phyloP scores from a whole-genome alignment of 371 early-diverging fungal genomes.

The Coemansia sp. region DNA sequence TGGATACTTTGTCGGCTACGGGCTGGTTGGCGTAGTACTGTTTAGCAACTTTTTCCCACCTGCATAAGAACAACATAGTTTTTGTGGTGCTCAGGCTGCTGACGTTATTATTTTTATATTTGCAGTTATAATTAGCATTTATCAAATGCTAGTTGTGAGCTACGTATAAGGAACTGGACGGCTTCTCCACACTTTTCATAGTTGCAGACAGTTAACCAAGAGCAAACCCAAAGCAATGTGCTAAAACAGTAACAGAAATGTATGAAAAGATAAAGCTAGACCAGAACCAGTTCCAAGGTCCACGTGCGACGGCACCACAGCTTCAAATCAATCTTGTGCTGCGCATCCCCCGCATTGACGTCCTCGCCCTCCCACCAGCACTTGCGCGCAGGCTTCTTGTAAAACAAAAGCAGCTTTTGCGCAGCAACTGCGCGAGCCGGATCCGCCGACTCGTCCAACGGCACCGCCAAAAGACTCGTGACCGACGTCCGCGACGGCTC shows the following conservation, averaged over 20 bases:
- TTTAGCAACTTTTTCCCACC: conserved; percentile 3
- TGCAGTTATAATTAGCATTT: no score
- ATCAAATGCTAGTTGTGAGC: no score
- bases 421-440: conserved; percentile 75
- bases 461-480: conserved; percentile 70
- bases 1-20: conserved; percentile 20
- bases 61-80: background rate
- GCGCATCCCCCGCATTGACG: conserved; percentile 58
- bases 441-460: conserved; percentile 72
- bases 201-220: no score
- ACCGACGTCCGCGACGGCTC: conserved; percentile 70
- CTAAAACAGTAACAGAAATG: no score
- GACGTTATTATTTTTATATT: no score
- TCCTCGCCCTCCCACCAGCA: conserved; percentile 87
- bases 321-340: conserved; percentile 61
- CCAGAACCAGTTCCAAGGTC: conserved; percentile 79
- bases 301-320: conserved; percentile 83
- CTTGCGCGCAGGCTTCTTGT: conserved; percentile 83
- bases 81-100: no score
- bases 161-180: no score
- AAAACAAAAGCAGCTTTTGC: conserved; percentile 77
- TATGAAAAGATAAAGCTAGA: conserved; percentile 46
- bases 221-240: no score
- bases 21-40: background rate
- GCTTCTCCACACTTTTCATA: no score